phyloP scores from a whole-genome alignment of 2,329 filamentous ascomycete genomes.

The Pseudogymnoascus sp. region DNA sequence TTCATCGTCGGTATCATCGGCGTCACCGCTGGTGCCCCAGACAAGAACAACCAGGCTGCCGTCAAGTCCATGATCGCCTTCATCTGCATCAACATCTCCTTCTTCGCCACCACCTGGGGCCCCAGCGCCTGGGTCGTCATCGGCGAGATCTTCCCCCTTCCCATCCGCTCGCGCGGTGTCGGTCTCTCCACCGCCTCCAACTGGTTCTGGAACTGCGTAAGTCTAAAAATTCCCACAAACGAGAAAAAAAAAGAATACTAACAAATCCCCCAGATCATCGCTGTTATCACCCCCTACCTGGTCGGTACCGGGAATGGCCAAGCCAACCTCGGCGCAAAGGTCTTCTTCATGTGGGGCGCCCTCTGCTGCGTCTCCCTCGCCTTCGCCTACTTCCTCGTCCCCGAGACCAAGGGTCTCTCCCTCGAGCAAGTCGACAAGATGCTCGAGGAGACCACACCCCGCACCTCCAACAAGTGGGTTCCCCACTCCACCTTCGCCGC shows the following conservation, averaged over 20 bases:
- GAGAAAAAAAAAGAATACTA: neutral
- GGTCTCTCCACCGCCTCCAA: slow-evolving; percentile 77
- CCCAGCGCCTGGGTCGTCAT: slow-evolving; percentile 73
- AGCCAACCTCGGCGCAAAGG: slow-evolving; percentile 57
- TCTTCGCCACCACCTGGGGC: slow-evolving; percentile 82
- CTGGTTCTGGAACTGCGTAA: slow-evolving; percentile 73
- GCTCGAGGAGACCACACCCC: slow-evolving; percentile 38
- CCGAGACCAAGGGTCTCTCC: slow-evolving; percentile 64
- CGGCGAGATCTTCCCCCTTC: slow-evolving; percentile 79
- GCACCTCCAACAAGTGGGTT: slow-evolving; percentile 24
- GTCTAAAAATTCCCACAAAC: neutral
- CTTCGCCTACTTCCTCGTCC: slow-evolving; percentile 51
- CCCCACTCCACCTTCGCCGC: slow-evolving; percentile 24
- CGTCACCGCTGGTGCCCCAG: slow-evolving; percentile 45
- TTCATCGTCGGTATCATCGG: slow-evolving; percentile 68
- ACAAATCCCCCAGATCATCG: slow-evolving; percentile 52
- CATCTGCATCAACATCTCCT: slow-evolving; percentile 85
- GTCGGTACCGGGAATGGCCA: slow-evolving; percentile 49
- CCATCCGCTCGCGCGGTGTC: slow-evolving; percentile 78
- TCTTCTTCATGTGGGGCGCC: slow-evolving; percentile 60
- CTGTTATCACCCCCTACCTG: slow-evolving; percentile 63
- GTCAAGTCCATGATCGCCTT: slow-evolving; percentile 69
- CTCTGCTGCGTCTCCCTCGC: slow-evolving; percentile 45
- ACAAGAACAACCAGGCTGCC: slow-evolving; percentile 41
- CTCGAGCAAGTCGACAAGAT: slow-evolving; percentile 65